Evolutionary conservation across 108 stramenopile species (phyloP).

Genomic region (Parmales sp.): DNA sequence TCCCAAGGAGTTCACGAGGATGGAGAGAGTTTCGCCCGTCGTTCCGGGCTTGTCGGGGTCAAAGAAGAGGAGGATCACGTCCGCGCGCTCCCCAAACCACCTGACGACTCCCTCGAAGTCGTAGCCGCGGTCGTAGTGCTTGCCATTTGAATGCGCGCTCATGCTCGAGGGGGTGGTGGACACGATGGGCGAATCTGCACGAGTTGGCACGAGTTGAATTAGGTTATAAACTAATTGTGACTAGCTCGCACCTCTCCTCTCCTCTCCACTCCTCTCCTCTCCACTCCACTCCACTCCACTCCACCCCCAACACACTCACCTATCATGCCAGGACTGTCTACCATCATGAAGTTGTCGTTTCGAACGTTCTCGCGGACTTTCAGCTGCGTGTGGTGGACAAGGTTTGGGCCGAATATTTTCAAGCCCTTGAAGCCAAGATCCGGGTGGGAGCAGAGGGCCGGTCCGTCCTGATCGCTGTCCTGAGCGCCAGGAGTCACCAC

Average conservation of each 20-base stretch:
- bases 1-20: constrained; percentile 73
- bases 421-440: constrained; percentile 89
- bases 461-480: constrained; percentile 86
- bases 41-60: constrained; percentile 96
- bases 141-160: background rate
- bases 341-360: constrained; percentile 65
- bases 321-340: constrained; percentile 98
- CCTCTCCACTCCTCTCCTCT: background rate
- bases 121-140: constrained; percentile 84
- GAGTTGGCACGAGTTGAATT: too few relatives aligned
- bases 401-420: constrained; percentile 83
- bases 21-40: constrained; percentile 92
- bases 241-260: constrained; percentile 6
- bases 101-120: constrained; percentile 87
- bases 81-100: constrained; percentile 96
- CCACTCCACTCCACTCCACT: constrained; percentile 25
- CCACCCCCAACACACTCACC: constrained; percentile 49
- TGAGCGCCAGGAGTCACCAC: constrained; percentile 86
- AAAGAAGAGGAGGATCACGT: constrained; percentile 95
- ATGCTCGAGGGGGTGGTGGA: background rate
- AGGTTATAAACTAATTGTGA: too few relatives aligned
- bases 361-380: constrained; percentile 62
- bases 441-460: constrained; percentile 81
- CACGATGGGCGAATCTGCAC: background rate
- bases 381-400: constrained; percentile 89